phyloP scores from a whole-genome alignment of 225 moss, liverwort and hornwort genomes.

The Antitrichia curtipendula region DNA sequence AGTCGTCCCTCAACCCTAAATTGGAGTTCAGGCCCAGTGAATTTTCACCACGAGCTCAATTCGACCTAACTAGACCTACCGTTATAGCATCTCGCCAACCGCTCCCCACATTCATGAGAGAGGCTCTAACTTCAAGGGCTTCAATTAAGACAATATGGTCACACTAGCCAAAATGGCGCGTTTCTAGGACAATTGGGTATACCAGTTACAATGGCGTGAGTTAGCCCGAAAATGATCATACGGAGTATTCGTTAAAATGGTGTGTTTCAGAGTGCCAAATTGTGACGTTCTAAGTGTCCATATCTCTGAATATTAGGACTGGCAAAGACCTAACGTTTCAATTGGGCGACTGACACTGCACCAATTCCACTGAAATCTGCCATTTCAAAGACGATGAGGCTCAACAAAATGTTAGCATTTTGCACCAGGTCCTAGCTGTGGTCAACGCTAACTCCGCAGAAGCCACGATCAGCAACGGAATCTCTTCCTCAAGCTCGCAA shows the following conservation, averaged over 20 bases:
- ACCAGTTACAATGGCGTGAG: not conserved
- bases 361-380: not conserved
- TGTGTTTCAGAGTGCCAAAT: not conserved
- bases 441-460: not conserved
- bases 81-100: not conserved
- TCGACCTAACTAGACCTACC: not conserved
- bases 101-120: not conserved
- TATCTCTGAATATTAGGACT: not conserved
- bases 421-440: not conserved
- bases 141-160: not conserved
- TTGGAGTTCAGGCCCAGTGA: not conserved
- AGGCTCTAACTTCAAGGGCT: not conserved
- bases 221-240: not conserved
- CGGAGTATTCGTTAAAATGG: not conserved
- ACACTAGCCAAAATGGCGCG: not conserved
- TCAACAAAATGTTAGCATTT: not conserved
- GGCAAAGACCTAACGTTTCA: not conserved
- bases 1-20: not conserved
- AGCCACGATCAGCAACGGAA: not conserved
- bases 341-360: not conserved
- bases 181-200: not conserved
- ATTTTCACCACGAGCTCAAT: not conserved
- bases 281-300: not conserved
- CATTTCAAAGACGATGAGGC: not conserved
- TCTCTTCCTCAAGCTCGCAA: not conserved